Conservation (phyloP, 2,329 filamentous ascomycete genomes). For the Aspergillus ustus region DNA sequence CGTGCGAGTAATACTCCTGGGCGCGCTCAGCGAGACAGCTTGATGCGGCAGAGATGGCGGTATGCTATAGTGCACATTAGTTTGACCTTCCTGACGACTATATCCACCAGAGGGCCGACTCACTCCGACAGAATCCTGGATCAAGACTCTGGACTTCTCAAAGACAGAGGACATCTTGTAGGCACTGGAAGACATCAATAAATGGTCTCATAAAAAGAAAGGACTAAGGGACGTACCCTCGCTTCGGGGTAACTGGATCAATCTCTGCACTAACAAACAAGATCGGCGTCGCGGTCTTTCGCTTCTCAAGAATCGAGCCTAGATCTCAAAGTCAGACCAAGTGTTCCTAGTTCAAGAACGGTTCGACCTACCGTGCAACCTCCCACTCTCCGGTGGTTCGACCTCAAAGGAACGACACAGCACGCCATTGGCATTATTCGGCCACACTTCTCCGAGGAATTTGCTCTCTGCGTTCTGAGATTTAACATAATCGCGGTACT, state of each 20-base stretch:
- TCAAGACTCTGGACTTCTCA: not conserved
- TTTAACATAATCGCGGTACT: conserved; percentile 18
- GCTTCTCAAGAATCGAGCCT: conserved; percentile 3
- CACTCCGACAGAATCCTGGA: conserved; percentile 6
- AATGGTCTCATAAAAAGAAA: not conserved
- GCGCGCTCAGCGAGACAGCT: not conserved
- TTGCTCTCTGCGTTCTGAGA: conserved; percentile 6
- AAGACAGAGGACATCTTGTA: conserved; percentile 15
- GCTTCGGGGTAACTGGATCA: conserved; percentile 5
- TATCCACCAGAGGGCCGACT: not conserved
- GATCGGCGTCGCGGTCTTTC: conserved; percentile 2
- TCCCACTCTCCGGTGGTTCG: conserved; percentile 11
- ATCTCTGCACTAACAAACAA: conserved; percentile 6
- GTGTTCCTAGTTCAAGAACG: not conserved
- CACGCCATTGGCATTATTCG: conserved; percentile 17
- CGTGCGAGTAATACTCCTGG: not conserved
- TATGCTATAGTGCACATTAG: not conserved
- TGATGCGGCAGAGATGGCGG: not conserved
- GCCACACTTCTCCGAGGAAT: conserved; percentile 25
- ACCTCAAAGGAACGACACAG: conserved; percentile 13
- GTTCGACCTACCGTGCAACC: not conserved
- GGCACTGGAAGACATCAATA: not conserved
- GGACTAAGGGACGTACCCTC: not conserved
- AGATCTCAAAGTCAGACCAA: not conserved
- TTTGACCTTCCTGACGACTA: not conserved